phyloP scores from a whole-genome alignment of 2,329 filamentous ascomycete species.

The Alternaria longipes region DNA sequence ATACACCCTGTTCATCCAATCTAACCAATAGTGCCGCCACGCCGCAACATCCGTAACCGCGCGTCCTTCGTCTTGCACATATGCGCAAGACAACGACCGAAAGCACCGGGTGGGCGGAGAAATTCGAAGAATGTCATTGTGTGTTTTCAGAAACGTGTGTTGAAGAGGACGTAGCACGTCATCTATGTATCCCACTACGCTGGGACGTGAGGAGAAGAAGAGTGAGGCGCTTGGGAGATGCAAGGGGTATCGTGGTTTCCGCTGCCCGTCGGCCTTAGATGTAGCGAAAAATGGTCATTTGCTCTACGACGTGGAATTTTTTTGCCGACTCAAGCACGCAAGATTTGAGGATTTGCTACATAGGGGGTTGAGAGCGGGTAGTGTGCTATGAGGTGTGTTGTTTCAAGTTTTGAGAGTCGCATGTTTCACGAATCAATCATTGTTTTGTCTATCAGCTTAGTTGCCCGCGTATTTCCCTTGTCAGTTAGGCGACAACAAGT shows the following conservation, averaged over 20 bases:
- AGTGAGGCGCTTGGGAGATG: not conserved
- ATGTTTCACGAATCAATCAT: not conserved
- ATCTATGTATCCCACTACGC: not conserved
- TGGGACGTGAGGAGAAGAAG: not conserved
- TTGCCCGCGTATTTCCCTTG: not conserved
- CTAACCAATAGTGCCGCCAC: not conserved
- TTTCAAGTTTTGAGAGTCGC: not conserved
- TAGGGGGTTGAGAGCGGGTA: too few species aligned
- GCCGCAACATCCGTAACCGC: not conserved
- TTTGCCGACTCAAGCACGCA: too few species aligned
- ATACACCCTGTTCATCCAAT: conserved; percentile 1
- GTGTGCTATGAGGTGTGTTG: not conserved
- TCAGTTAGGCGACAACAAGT: not conserved
- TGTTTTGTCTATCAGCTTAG: not conserved
- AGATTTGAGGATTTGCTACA: too few species aligned
- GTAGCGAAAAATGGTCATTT: not conserved
- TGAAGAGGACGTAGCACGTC: not conserved
- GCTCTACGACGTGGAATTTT: not conserved
- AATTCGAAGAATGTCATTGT: not conserved
- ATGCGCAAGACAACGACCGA: not conserved
- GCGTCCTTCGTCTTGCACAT: not conserved
- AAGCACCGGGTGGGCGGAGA: not conserved
- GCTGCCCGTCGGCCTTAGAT: not conserved
- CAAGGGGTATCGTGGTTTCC: not conserved
- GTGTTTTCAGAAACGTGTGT: not conserved